A percentile compares a stretch with the other conserved stretches of the same genome.
Conservation (phyloP, 768 basidiomycete species). For the Agrocybe praecox region DNA sequence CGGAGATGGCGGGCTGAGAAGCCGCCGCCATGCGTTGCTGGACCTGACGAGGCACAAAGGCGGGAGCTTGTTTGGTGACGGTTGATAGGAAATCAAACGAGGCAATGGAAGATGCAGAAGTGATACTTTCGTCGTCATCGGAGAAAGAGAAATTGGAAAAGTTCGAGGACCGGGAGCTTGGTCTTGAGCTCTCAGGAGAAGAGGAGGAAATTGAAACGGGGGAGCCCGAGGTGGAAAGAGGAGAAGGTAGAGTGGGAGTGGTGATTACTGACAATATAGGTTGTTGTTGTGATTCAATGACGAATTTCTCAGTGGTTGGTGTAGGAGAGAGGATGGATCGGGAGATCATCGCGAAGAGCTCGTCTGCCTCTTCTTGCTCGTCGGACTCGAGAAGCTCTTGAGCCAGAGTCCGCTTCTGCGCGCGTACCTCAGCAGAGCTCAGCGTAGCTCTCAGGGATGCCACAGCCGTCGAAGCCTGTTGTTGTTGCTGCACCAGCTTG, state of each 20-base stretch:
- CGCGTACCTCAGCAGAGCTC: conserved; percentile 16
- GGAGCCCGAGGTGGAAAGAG: conserved; percentile 17
- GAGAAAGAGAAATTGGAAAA: conserved; percentile 31
- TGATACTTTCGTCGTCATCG: conserved; percentile 29
- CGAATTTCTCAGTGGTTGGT: conserved; percentile 30
- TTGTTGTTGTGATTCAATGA: neutral
- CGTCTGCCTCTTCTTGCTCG: conserved; percentile 31
- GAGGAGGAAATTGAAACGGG: conserved; percentile 10
- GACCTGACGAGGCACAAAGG: conserved; percentile 15
- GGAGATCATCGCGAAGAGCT: conserved; percentile 37
- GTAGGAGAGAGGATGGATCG: conserved; percentile 33
- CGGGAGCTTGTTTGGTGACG: conserved; percentile 9
- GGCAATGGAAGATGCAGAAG: conserved; percentile 32
- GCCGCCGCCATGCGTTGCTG: conserved; percentile 32
- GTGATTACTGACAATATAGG: neutral
- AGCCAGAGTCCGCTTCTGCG: conserved; percentile 28
- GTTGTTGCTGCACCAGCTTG: conserved; percentile 18
- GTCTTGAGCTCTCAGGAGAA: conserved; percentile 30
- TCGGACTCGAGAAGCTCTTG: conserved; percentile 33
- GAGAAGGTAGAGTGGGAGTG: conserved; percentile 1
- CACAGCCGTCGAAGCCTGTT: neutral
- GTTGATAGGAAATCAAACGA: conserved; percentile 23
- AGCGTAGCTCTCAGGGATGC: conserved; percentile 15
- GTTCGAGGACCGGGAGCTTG: conserved; percentile 41
- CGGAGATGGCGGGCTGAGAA: conserved; percentile 21